These are phyloP conservation scores for Aspergillus indologenus DNA, from an alignment of 495 filamentous ascomycete genomes.

Conservation along the genomic window DNA sequence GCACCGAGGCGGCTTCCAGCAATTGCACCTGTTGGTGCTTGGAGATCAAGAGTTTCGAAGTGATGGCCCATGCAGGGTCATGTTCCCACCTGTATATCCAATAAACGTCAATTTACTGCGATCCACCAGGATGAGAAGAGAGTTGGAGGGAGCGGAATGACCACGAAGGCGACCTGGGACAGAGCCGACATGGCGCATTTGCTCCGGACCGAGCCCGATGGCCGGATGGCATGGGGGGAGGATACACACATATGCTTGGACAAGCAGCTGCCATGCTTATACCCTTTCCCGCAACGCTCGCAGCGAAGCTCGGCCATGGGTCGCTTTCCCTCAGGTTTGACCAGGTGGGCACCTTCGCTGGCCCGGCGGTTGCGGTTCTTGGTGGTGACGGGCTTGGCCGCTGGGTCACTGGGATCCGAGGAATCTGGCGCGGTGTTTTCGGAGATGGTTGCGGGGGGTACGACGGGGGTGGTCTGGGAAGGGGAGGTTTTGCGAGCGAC, in stretches of 20 bases:
- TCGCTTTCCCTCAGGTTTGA: conserved; percentile 72
- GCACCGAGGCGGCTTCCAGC: conserved; percentile 89
- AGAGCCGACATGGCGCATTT: conserved; percentile 46
- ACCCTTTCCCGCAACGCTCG: conserved; percentile 98
- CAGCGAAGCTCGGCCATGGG: conserved; percentile 83
- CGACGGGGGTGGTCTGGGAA: conserved; percentile 51
- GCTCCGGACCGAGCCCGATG: conserved; percentile 37
- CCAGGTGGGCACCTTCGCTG: conserved; percentile 79
- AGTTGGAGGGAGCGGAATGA: conserved; percentile 26
- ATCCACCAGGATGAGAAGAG: conserved; percentile 17
- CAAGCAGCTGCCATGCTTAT: conserved; percentile 99
- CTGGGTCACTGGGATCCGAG: conserved; percentile 20
- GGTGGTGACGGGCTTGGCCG: conserved; percentile 50
- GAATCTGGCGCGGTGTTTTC: not conserved
- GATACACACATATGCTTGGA: conserved; percentile 99
- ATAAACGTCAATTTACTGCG: conserved; percentile 40
- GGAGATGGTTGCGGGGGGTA: conserved; percentile 20
- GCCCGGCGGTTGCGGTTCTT: conserved; percentile 75
- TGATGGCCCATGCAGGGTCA: conserved; percentile 95
- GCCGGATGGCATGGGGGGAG: conserved; percentile 43
- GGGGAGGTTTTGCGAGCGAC: conserved; percentile 51
- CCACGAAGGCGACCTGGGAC: conserved; percentile 48
- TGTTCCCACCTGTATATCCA: conserved; percentile 86
- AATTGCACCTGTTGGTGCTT: conserved; percentile 99
- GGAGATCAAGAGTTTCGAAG: conserved; percentile 95